phyloP scores from a whole-genome alignment of 805 yeast genomes.

The Yamadazyma paraphyllophila region DNA sequence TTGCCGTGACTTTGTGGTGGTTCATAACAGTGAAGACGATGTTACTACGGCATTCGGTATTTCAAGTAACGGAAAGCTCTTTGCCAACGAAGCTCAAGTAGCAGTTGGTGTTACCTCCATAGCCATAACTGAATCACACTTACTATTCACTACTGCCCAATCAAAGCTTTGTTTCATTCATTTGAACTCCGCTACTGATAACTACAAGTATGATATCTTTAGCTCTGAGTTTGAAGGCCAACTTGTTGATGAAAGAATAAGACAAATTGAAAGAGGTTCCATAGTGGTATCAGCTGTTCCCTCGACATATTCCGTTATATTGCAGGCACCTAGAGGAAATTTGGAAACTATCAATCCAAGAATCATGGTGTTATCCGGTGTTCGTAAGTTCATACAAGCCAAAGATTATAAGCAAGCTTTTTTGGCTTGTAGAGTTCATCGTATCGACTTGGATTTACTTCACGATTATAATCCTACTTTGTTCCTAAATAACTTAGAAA shows the following conservation, averaged over 20 bases:
- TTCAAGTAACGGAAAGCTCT: conserved; percentile 72
- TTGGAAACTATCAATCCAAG: conserved; percentile 92
- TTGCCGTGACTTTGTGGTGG: conserved; percentile 57
- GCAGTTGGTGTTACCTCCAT: conserved; percentile 81
- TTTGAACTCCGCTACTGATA: conserved; percentile 40
- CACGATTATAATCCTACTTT: conserved; percentile 81
- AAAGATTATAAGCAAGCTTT: conserved; percentile 72
- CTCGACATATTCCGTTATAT: conserved; percentile 72
- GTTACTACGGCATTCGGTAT: conserved; percentile 62
- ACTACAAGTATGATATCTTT: conserved; percentile 36
- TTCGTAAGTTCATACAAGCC: conserved; percentile 63
- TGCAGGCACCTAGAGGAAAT: conserved; percentile 96
- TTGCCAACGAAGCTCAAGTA: conserved; percentile 56
- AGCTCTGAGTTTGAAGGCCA: conserved; percentile 21
- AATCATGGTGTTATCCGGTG: conserved; percentile 83
- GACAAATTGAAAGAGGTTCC: conserved; percentile 91
- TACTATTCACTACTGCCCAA: conserved; percentile 85
- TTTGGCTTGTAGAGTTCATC: conserved; percentile 78
- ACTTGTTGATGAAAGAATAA: conserved; percentile 70
- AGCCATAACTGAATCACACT: conserved; percentile 64
- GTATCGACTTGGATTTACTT: conserved; percentile 85
- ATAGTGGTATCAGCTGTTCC: conserved; percentile 80
- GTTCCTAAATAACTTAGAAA: conserved; percentile 61
- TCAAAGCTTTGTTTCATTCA: conserved; percentile 81
- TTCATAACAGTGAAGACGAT: conserved; percentile 21